phyloP scores from a whole-genome alignment of 2,329 filamentous ascomycete genomes.

The Arthrobotrys sinensis region DNA sequence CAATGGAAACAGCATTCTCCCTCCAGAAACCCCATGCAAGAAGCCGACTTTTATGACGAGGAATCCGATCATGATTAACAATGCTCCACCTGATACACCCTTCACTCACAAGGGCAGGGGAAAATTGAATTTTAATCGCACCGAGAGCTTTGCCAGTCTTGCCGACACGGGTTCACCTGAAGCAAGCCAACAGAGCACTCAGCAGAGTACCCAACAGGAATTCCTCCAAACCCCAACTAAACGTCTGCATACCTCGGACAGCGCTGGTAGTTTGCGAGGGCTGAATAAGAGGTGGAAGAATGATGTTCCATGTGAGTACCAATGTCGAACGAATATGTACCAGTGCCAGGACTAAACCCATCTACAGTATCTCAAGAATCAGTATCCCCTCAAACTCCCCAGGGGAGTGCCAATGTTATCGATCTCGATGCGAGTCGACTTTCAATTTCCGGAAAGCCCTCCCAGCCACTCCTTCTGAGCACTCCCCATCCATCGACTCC shows the following conservation, averaged over 20 bases:
- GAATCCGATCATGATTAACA: conserved; percentile 57
- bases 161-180: conserved; percentile 51
- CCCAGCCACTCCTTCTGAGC: conserved; percentile 38
- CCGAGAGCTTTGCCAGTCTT: conserved; percentile 61
- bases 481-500: conserved; percentile 50
- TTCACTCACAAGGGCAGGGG: conserved; percentile 76
- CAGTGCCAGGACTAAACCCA: conserved; percentile 65
- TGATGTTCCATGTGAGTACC: conserved; percentile 43
- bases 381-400: conserved; percentile 69
- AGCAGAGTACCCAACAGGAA: conserved; percentile 47
- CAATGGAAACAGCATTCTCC: conserved; percentile 75
- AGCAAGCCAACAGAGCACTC: conserved; percentile 48
- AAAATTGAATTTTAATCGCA: conserved; percentile 66
- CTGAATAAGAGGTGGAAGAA: conserved; percentile 55
- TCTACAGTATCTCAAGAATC: conserved; percentile 51
- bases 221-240: conserved; percentile 58
- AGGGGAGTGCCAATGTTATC: conserved; percentile 72
- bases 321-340: neutral
- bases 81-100: conserved; percentile 77
- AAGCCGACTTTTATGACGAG: conserved; percentile 81
- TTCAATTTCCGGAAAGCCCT: conserved; percentile 77
- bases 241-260: conserved; percentile 53
- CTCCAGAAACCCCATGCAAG: conserved; percentile 91
- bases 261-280: conserved; percentile 50
- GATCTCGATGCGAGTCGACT: conserved; percentile 82